phyloP scores from a whole-genome alignment of 495 filamentous ascomycete genomes.

The Lindgomyces ingoldianus region DNA sequence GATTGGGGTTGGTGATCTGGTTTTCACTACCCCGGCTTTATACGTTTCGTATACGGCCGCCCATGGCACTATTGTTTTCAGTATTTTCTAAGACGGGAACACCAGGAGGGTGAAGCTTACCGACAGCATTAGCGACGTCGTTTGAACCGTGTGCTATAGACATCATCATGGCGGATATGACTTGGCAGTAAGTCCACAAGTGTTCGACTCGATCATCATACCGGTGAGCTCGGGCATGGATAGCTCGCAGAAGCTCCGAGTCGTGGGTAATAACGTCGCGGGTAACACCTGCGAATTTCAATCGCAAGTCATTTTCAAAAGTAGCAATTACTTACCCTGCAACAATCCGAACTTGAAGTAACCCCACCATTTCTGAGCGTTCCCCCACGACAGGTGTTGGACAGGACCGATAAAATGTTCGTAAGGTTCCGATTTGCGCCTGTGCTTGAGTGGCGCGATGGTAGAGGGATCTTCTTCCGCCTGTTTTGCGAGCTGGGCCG shows the following conservation, averaged over 20 bases:
- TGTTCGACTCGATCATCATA: slow-evolving; percentile 41
- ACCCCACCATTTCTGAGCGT: slow-evolving; percentile 14
- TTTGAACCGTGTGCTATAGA: slow-evolving; percentile 42
- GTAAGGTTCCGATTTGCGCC: slow-evolving; percentile 9
- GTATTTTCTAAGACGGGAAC: background rate
- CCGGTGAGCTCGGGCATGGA: slow-evolving; percentile 16
- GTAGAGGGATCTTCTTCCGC: background rate
- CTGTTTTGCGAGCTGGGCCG: background rate
- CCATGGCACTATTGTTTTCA: slow-evolving; percentile 28
- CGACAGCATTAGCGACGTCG: slow-evolving; percentile 34
- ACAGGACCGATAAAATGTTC: slow-evolving; percentile 22
- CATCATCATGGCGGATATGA: slow-evolving; percentile 60
- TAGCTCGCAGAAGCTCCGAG: slow-evolving; percentile 45
- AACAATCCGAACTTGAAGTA: slow-evolving; percentile 26
- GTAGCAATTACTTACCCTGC: background rate
- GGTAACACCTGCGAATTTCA: slow-evolving; percentile 52
- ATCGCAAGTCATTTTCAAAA: background rate
- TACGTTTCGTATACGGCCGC: slow-evolving; percentile 36
- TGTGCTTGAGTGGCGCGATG: background rate
- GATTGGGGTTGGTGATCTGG: slow-evolving; percentile 57
- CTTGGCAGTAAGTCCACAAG: slow-evolving; percentile 43
- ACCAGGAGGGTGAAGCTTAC: slow-evolving; percentile 10
- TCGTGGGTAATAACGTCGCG: slow-evolving; percentile 58
- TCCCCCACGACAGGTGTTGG: slow-evolving; percentile 9
- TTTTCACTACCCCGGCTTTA: slow-evolving; percentile 47